Evolutionary conservation across 1,139 yeast genomes (phyloP), one percentile per base, ranked within the genome.

Genomic region (Suhomyces yuchorum): DNA sequence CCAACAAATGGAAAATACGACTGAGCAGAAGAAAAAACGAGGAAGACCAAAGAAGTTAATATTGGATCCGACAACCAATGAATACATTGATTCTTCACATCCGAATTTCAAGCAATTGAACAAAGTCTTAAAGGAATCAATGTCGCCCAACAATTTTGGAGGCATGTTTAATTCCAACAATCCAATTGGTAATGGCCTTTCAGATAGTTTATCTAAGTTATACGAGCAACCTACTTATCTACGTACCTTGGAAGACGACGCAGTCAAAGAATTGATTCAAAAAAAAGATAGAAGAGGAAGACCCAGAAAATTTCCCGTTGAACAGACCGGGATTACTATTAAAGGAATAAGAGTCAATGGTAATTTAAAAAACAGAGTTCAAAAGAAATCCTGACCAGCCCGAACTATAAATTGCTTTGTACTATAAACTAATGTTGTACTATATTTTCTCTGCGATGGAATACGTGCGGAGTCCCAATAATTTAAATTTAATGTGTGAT

Each of bases 271-370:
- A 47, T 62, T 75, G 41, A 59, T 75, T 35, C 65, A 66, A 49
- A 73, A 67, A 59, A 75, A 75, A 51, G 80, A 75, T 51, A 67
- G 66, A 50, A 59, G 80, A 47, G 83, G 83, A 12, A 64, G 83
- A 54, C 83, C 83, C 4, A 65, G 82, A 53, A 78, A 78, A 55
- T 75, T 76, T 51, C 79, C 81, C 0, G 63, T 74, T 11, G 81
- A 75, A 50, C 75, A 75, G 51, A 73, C 78, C n/a, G 80, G 80
- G 3, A 61, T 74, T 5, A 75, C 79, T 11, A 76, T 75, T 41
- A 73, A 70, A 55, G 80, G 80, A 1, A 69, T 75, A 15, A 62
- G 77, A 49, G 75, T 75, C 3, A 73, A 70, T 50, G 80, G 80
- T 6, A 62, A 66, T 30, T 55, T 60, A 47, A 68, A 66, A 47